A percentile compares a stretch with the other conserved stretches of the same genome.
These are phyloP conservation scores for Hamamelis virginiana DNA, from an alignment of 164 flowering plant species.

Conservation along the genomic window DNA sequence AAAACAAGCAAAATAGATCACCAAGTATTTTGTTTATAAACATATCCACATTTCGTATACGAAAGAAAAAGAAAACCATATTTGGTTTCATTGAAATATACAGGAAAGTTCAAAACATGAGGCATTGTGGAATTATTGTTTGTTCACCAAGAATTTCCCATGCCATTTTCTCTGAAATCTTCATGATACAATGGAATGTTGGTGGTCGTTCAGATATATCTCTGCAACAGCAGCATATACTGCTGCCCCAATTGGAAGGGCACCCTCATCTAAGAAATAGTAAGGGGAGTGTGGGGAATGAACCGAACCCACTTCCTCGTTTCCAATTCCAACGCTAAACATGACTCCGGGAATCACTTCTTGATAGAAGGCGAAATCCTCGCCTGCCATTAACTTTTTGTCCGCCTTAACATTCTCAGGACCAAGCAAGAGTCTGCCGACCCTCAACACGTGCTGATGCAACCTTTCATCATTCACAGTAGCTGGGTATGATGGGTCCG, in stretches of 20 bases:
- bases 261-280: slow-evolving; percentile 81
- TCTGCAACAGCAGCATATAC: slow-evolving; percentile 67
- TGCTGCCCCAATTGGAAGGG: slow-evolving; percentile 86
- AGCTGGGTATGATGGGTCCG: slow-evolving; percentile 57
- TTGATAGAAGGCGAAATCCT: slow-evolving; percentile 86
- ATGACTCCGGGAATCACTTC: slow-evolving; percentile 69
- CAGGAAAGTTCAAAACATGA: too few relatives aligned
- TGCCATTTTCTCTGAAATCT: neutral
- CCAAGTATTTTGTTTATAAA: too few relatives aligned
- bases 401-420: slow-evolving; percentile 43
- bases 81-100: too few relatives aligned
- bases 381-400: slow-evolving; percentile 73
- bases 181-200: slow-evolving; percentile 7
- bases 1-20: too few relatives aligned
- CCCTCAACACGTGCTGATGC: slow-evolving; percentile 48
- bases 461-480: slow-evolving; percentile 51
- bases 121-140: too few relatives aligned
- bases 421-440: slow-evolving; percentile 60
- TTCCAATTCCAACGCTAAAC: slow-evolving; percentile 68
- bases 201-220: slow-evolving; percentile 54
- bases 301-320: slow-evolving; percentile 58
- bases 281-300: slow-evolving; percentile 75
- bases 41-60: too few relatives aligned
- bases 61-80: too few relatives aligned
- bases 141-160: neutral